Percentiles rank a stretch among this genome's conserved stretches.
phyloP scores from a whole-genome alignment of 805 yeast species.

The Wickerhamiella azyma region DNA sequence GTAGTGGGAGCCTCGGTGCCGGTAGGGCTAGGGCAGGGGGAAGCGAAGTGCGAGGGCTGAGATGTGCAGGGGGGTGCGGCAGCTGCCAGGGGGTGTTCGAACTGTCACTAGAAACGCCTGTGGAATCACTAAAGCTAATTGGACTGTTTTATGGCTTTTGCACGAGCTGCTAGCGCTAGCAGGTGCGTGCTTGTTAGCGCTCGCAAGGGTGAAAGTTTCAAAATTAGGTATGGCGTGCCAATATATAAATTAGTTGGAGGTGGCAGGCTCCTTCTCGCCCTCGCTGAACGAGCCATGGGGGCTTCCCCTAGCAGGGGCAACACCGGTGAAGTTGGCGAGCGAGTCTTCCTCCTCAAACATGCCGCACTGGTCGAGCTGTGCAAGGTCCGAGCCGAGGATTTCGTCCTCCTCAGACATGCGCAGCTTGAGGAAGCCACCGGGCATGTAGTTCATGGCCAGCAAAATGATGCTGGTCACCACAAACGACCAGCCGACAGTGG shows the following conservation, averaged over 20 bases:
- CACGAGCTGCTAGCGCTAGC: too few species aligned
- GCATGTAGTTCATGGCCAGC: slow-evolving; percentile 61
- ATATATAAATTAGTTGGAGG: neutral
- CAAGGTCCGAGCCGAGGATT: slow-evolving; percentile 73
- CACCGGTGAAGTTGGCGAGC: slow-evolving; percentile 5
- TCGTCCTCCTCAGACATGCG: slow-evolving; percentile 87
- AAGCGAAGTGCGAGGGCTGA: too few species aligned
- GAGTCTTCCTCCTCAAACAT: slow-evolving; percentile 32
- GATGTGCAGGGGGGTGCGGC: too few species aligned
- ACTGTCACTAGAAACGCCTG: too few species aligned
- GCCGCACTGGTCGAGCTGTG: slow-evolving; percentile 60
- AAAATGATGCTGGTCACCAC: slow-evolving; percentile 59
- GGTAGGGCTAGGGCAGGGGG: too few species aligned
- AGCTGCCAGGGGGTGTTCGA: too few species aligned
- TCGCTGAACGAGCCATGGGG: neutral
- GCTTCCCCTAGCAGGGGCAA: neutral
- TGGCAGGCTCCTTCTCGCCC: neutral
- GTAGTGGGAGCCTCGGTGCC: too few species aligned
- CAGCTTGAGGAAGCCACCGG: slow-evolving; percentile 42
- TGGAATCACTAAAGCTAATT: too few species aligned
- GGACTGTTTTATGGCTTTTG: too few species aligned
- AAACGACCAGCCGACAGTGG: slow-evolving; percentile 71
- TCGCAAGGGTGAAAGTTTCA: too few species aligned
- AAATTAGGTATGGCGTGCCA: too few species aligned
- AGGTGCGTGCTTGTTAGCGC: too few species aligned